Conservation (phyloP, 2,329 filamentous ascomycete species). For the Westerdykella sp. region DNA sequence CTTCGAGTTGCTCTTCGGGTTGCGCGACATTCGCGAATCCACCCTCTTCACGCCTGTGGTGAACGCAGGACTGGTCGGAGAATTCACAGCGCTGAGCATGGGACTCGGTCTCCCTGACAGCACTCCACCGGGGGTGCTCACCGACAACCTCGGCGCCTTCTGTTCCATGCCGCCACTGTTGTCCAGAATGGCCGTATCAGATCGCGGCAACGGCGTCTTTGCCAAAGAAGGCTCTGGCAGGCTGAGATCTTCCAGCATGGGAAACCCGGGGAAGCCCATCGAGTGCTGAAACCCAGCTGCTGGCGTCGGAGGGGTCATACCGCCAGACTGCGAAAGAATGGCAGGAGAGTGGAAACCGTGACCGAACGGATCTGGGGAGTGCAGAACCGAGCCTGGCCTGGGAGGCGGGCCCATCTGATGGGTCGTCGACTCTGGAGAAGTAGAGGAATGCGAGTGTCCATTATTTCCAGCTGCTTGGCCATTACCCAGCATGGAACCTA, state of each 20-base stretch:
- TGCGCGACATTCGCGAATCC: conserved; percentile 23
- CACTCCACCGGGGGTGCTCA: conserved; percentile 41
- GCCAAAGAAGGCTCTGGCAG: conserved; percentile 63
- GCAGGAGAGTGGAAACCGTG: conserved; percentile 42
- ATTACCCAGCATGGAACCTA: conserved; percentile 5
- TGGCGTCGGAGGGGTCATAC: conserved; percentile 59
- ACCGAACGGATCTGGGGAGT: conserved; percentile 52
- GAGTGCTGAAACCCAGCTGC: conserved; percentile 58
- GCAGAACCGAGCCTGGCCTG: conserved; percentile 56
- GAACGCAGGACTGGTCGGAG: conserved; percentile 41
- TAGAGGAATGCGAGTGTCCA: conserved; percentile 41
- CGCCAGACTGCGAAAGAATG: conserved; percentile 30
- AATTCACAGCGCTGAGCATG: conserved; percentile 47
- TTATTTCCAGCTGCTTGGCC: not conserved
- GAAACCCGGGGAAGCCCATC: conserved; percentile 25
- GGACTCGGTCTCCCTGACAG: conserved; percentile 43
- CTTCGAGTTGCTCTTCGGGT: conserved; percentile 34
- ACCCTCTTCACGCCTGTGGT: conserved; percentile 22
- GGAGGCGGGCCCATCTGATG: conserved; percentile 55
- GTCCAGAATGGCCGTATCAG: conserved; percentile 47
- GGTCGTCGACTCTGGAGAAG: conserved; percentile 46
- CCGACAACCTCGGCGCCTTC: conserved; percentile 60
- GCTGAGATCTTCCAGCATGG: conserved; percentile 54
- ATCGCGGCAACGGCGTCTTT: conserved; percentile 43
- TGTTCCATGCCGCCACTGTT: conserved; percentile 54